A percentile compares a stretch with the other conserved stretches of the same genome.
These are phyloP conservation scores for Erysiphe pulchra DNA, from an alignment of 2,329 filamentous ascomycete genomes.

Conservation along the genomic window DNA sequence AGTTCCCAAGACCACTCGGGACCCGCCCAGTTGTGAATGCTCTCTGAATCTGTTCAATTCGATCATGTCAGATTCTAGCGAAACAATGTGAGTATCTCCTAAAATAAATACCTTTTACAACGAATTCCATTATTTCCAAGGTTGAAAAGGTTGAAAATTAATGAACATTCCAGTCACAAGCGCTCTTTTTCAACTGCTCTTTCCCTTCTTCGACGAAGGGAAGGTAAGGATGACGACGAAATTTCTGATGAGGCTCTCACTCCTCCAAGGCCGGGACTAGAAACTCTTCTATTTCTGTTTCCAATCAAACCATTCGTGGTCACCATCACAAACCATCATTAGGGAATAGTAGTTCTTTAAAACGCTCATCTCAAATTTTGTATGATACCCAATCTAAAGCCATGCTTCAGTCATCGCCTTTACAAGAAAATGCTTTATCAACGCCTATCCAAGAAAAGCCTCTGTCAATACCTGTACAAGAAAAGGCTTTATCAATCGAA, in stretches of 20 bases:
- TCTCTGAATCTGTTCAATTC: neutral
- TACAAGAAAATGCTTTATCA: conserved; percentile 17
- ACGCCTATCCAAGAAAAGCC: conserved; percentile 13
- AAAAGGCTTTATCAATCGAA: conserved; percentile 36
- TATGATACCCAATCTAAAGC: conserved; percentile 2
- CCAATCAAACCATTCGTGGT: conserved; percentile 7
- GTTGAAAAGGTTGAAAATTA: neutral
- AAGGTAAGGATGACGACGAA: conserved; percentile 12
- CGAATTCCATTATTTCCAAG: neutral
- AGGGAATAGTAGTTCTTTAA: conserved; percentile 10
- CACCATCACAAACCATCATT: conserved; percentile 10
- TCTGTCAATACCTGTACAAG: conserved; percentile 4
- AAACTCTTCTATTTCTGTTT: conserved; percentile 7
- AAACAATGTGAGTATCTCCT: neutral
- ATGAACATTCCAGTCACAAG: conserved; percentile 16
- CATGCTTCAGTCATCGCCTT: conserved; percentile 3
- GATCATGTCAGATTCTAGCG: neutral
- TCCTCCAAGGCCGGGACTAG: conserved; percentile 6
- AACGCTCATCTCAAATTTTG: conserved; percentile 8
- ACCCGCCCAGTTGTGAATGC: too few relatives aligned
- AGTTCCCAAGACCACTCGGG: too few relatives aligned
- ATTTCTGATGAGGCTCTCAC: conserved; percentile 10
- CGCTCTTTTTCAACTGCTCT: conserved; percentile 27
- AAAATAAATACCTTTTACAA: too few relatives aligned
- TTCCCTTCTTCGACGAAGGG: conserved; percentile 24